These are phyloP conservation scores for Fusarium nematophilum DNA, from an alignment of 2,329 filamentous ascomycete species.

Conservation along the genomic window DNA sequence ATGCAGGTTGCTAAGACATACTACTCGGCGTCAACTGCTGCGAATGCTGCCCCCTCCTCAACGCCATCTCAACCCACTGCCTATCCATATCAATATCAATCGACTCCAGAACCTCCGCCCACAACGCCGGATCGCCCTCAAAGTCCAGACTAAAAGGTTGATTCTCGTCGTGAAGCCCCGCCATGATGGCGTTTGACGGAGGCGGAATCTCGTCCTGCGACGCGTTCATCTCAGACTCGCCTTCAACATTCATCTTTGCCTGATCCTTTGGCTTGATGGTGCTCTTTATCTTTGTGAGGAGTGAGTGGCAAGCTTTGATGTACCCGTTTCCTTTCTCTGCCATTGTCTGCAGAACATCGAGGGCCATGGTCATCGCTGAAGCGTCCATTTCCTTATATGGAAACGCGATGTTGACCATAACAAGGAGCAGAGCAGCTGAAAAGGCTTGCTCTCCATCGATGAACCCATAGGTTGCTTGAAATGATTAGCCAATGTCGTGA, in stretches of 20 bases:
- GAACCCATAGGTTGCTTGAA: constrained; percentile 63
- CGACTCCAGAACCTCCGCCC: constrained; percentile 1
- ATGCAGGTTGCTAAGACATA: too few species aligned
- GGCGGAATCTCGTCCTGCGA: background rate
- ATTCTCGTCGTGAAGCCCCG: background rate
- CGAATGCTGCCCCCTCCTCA: background rate
- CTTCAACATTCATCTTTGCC: too few species aligned
- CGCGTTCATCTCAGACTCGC: too few species aligned
- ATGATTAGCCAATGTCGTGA: too few species aligned
- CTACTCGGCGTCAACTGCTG: background rate
- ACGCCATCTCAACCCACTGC: background rate
- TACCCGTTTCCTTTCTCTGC: constrained; percentile 2
- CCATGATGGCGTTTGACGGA: background rate
- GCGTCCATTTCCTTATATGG: constrained; percentile 56
- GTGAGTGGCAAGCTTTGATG: background rate
- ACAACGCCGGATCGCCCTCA: background rate
- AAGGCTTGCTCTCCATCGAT: constrained; percentile 68
- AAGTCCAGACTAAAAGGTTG: background rate
- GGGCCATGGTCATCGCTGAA: constrained; percentile 55
- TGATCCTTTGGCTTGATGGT: background rate
- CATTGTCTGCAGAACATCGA: constrained; percentile 1
- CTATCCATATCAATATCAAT: constrained; percentile 13
- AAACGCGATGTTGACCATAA: constrained; percentile 66
- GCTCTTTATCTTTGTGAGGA: background rate
- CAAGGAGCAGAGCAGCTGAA: constrained; percentile 63